Base-by-base conservation (phyloP, 1,284 basidiomycete genomes). In the Apiotrichum brassicae region DNA sequence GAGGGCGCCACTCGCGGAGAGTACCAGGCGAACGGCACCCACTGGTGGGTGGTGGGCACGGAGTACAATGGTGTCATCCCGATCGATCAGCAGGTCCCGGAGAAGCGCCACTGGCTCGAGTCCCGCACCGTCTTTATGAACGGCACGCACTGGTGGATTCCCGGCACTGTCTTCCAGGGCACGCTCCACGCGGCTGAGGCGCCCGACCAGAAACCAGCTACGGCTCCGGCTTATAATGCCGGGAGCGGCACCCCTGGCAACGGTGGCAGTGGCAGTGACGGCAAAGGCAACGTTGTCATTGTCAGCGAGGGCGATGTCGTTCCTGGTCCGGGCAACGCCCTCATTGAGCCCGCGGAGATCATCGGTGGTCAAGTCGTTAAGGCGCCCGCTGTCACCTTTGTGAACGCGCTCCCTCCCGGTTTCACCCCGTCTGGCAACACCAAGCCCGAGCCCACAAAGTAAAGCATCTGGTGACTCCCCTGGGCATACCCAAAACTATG, bases 71-170 rank as follows among this genome's bases (percentile, higher is more conserved):
- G 44, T 25, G 13, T 8, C 12, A 35, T 46, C 19, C 24, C 19
- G 18, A 20, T 13, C 9, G 35, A 20, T 7, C 12, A 20, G 16
- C 33, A n/a, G 5, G 34, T 26, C n/a, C 43, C 25, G n/a, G 25
- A 37, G 35, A 46, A 46, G 44, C 44, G 44, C 36, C 13, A 22
- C 23, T 19, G 5, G 12, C 25, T 46, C 25, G 44, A 37, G 34
- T 6, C 24, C 13, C 34, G 44, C 35, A 34, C 24, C 12, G 23
- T 46, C 28, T 40, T 39, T 43, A 43, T 44, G 30, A 49, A 49
- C 33, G 43, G 20, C 14, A 49, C 48, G 6, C 22, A 44, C 37
- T 49, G 48, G 48, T 49, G 48, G 48, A 28, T 49, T 16, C 42
- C 42, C 6, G 48, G 43, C 8, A 49, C 48, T 3, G n/a, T 45